Percentiles rank a stretch among this genome's conserved stretches.
phyloP scores from a whole-genome alignment of 192 early-diverging fungal species.

The Phlyctochytrium bullatum region DNA sequence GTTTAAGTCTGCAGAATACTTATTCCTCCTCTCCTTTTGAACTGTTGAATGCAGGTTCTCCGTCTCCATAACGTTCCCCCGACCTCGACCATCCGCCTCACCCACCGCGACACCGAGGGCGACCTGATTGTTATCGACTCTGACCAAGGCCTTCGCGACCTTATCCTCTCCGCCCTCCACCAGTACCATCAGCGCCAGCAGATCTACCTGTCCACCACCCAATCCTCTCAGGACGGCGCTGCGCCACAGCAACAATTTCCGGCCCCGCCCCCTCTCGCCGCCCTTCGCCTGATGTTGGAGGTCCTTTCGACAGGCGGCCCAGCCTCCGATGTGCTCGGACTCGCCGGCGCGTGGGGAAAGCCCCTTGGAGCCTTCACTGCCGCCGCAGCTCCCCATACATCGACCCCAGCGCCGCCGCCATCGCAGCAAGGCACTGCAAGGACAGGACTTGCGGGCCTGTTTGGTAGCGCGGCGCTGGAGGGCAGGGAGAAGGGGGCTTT shows the following conservation, averaged over 20 bases:
- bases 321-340: background rate
- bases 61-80: constrained; percentile 13
- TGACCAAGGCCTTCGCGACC: constrained; percentile 21
- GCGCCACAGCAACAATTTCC: no score
- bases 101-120: constrained; percentile 26
- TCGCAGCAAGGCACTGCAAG: no score
- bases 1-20: no score
- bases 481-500: background rate
- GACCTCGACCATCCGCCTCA: constrained; percentile 15
- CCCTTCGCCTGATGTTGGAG: background rate
- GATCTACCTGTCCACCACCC: background rate
- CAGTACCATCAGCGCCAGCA: background rate
- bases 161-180: no score
- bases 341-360: background rate
- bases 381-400: no score
- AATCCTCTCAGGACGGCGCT: background rate
- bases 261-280: background rate
- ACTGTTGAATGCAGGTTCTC: no score
- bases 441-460: no score
- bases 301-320: background rate
- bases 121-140: constrained; percentile 32
- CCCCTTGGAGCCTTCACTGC: no score
- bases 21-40: no score
- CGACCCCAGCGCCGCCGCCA: no score
- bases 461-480: background rate